Conservation (phyloP, 2,329 filamentous ascomycete genomes). For the Botryosphaeria dothidea region DNA sequence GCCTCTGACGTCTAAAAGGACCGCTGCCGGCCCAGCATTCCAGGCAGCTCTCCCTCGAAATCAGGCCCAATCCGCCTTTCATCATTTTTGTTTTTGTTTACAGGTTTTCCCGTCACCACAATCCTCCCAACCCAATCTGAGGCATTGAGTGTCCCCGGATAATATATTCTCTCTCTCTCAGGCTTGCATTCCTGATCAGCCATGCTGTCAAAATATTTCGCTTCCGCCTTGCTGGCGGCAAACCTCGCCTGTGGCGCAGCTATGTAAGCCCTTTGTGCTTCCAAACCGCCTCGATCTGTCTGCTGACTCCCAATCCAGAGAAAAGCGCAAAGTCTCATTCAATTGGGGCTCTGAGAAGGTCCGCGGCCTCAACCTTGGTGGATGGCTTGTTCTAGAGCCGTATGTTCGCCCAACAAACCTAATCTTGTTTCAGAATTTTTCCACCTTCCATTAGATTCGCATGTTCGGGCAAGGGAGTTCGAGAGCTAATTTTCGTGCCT, state of each 20-base stretch:
- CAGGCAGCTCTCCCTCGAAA: background rate
- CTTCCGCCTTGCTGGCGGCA: conserved; percentile 10
- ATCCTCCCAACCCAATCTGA: background rate
- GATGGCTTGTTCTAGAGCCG: conserved; percentile 52
- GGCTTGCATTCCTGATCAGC: background rate
- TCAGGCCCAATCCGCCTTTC: background rate
- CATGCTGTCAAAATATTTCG: conserved; percentile 13
- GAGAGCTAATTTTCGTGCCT: background rate
- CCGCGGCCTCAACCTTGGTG: conserved; percentile 53
- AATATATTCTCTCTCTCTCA: background rate
- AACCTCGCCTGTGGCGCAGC: background rate
- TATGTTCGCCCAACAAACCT: conserved; percentile 26
- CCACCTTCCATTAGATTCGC: background rate
- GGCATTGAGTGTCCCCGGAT: background rate
- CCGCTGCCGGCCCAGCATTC: conserved; percentile 4
- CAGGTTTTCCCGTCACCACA: background rate
- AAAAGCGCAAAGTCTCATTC: conserved; percentile 43
- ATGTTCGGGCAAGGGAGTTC: background rate
- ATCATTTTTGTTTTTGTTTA: background rate
- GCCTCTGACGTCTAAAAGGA: background rate
- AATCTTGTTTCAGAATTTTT: background rate
- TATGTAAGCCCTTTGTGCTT: background rate
- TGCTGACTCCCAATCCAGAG: background rate
- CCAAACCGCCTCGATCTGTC: too few species aligned
- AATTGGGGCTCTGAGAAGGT: conserved; percentile 52